Base-by-base conservation (phyloP, 2,329 filamentous ascomycete species). In the Phyllosticta citriasiana region DNA sequence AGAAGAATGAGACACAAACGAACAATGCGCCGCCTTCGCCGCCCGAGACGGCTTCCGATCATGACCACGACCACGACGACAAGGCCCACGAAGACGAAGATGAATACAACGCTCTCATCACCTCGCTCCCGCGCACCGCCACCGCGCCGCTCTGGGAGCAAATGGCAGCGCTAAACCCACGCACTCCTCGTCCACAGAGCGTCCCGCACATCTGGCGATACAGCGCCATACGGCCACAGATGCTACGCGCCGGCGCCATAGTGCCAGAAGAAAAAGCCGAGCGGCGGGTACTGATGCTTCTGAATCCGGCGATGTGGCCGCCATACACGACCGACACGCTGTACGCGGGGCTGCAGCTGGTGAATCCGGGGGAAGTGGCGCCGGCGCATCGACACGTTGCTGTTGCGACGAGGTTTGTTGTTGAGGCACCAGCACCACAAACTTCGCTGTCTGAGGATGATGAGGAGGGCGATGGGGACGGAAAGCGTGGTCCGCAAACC, bases 241-340 rank as follows among this genome's bases (percentile, higher is more conserved):
- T 76, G 9, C 65, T 75, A 4, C 65, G 68, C 26, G 72, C 74
- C 0, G 74, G 74, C 3, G 66, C 74, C 6, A 67, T 76, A 6
- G 64, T 75, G 24, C 69, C 67, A 2, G 74, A 73, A 52, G 69
- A 72, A 55, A 67, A 75, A 54, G 74, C 74, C 4, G 75, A 77
- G 61, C 57, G 74, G 54, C 63, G 74, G 51, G 75, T 76, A 4
- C 62, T 77, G 58, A 77, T 77, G 74, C 65, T 78, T 14, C 67
- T 76, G 5, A 77, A 78, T 63, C 74, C 75, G 63, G 66, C 62
- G 57, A 71, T 73, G 71, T 62, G 4, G 40, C 24, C 26, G 8
- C 82, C 82, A 0, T 81, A 78, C 63, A 84, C 82, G 0, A 84
- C 81, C 0, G 82, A 84, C 66, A 84, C 82, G 1, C 73, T 84